These are phyloP conservation scores for Nematocida sp. DNA, from an alignment of 371 early-diverging fungal species.

Conservation along the genomic window DNA sequence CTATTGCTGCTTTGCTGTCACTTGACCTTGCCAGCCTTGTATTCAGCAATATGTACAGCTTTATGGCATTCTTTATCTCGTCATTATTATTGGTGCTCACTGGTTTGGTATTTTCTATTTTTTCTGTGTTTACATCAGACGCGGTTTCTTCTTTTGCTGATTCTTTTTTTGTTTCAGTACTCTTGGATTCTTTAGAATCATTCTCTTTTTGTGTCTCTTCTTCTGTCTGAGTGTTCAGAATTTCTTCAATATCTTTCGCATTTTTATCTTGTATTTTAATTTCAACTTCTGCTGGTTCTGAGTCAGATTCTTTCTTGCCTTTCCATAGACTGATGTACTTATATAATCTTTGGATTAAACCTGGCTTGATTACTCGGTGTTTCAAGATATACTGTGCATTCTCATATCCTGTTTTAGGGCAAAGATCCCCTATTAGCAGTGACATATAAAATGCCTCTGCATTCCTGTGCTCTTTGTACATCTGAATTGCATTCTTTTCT, in stretches of 20 bases:
- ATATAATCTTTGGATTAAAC: not conserved
- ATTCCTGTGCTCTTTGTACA: conserved; percentile 50
- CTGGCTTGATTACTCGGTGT: conserved; percentile 42
- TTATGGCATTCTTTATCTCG: conserved; percentile 14
- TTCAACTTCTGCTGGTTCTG: not conserved
- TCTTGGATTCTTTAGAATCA: not conserved
- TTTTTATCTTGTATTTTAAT: not conserved
- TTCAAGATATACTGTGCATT: conserved; percentile 66
- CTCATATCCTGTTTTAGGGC: conserved; percentile 52
- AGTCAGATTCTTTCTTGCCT: not conserved
- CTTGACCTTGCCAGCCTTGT: conserved; percentile 44
- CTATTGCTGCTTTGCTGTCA: conserved; percentile 39
- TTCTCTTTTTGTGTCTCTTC: not conserved
- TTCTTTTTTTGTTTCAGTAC: not conserved
- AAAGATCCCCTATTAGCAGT: conserved; percentile 63
- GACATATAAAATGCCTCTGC: conserved; percentile 51
- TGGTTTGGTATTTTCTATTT: not conserved
- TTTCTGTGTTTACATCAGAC: not conserved
- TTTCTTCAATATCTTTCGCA: too few relatives aligned
- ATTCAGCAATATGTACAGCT: conserved; percentile 55
- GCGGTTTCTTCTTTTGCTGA: not conserved
- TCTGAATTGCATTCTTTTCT: conserved; percentile 51
- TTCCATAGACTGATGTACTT: not conserved
- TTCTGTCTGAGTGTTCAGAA: too few relatives aligned
- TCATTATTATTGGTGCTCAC: not conserved